Conservation (phyloP, 495 filamentous ascomycete genomes). For the Jackrogersella minutella region DNA sequence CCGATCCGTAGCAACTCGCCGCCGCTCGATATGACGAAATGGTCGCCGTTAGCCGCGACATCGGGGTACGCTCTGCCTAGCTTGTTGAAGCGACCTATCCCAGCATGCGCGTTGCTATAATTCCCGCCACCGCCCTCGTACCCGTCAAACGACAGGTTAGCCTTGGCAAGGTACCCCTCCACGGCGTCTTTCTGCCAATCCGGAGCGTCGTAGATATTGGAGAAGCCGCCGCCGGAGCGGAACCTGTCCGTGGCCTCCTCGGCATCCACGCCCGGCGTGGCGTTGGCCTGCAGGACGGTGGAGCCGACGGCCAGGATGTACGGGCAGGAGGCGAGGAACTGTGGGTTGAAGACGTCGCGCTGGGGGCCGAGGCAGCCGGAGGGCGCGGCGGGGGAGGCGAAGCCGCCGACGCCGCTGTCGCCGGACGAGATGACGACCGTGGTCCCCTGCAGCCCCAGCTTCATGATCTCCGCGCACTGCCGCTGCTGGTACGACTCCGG, state of each 20-base stretch:
- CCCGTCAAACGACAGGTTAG: slow-evolving; percentile 50
- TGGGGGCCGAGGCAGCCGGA: slow-evolving; percentile 39
- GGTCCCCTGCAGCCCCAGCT: slow-evolving; percentile 70
- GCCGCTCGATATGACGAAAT: slow-evolving; percentile 59
- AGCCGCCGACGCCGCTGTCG: slow-evolving; percentile 64
- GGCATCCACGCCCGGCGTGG: slow-evolving; percentile 40
- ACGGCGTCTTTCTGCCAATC: slow-evolving; percentile 65
- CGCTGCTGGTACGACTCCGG: slow-evolving; percentile 49
- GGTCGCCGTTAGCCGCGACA: slow-evolving; percentile 65
- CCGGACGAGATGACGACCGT: slow-evolving; percentile 68
- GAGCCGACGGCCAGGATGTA: slow-evolving; percentile 44
- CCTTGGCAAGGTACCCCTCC: slow-evolving; percentile 55
- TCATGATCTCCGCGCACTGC: slow-evolving; percentile 61
- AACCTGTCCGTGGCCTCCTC: slow-evolving; percentile 56
- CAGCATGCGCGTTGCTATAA: slow-evolving; percentile 26
- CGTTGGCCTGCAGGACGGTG: slow-evolving; percentile 41
- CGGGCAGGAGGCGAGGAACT: slow-evolving; percentile 44
- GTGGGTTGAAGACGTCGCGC: slow-evolving; percentile 43
- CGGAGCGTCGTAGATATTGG: slow-evolving; percentile 68
- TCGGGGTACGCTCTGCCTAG: slow-evolving; percentile 68
- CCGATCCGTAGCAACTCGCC: slow-evolving; percentile 56
- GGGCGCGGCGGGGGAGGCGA: slow-evolving; percentile 49
- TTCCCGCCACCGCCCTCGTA: slow-evolving; percentile 45
- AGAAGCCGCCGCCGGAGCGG: slow-evolving; percentile 71
- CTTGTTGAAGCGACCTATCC: slow-evolving; percentile 55